Conservation (phyloP, 176 grass and related monocot genomes). For the Oryza meyeriana region DNA sequence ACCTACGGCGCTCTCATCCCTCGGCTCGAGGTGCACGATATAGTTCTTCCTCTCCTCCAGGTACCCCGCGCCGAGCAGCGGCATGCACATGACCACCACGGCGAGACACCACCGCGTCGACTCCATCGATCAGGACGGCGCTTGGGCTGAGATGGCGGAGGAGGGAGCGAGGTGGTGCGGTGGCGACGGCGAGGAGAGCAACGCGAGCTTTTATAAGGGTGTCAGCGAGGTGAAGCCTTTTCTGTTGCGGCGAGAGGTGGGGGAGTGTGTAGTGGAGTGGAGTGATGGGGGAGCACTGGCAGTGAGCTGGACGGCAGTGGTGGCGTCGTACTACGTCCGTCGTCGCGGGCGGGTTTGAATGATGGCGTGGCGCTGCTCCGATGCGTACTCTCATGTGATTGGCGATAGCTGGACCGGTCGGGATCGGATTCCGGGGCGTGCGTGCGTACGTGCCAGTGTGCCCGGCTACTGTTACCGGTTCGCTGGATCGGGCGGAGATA, state of each 20-base stretch:
- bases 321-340: neutral
- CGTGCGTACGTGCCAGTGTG: neutral
- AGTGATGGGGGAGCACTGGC: slow-evolving; percentile 37
- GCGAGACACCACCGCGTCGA: neutral
- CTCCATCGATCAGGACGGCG: slow-evolving; percentile 3
- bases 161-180: neutral
- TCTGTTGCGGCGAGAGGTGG: neutral
- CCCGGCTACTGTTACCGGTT: neutral
- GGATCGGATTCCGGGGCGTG: slow-evolving; percentile 18
- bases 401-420: slow-evolving; percentile 5
- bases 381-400: too few species aligned
- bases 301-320: slow-evolving; percentile 60
- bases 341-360: slow-evolving; percentile 28
- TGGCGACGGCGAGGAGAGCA: neutral
- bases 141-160: neutral
- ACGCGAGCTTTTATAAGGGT: slow-evolving; percentile 25
- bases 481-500: slow-evolving; percentile 5
- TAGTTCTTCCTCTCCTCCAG: slow-evolving; percentile 69
- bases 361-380: neutral
- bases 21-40: slow-evolving; percentile 61
- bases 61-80: slow-evolving; percentile 20
- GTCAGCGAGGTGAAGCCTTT: neutral
- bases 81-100: neutral
- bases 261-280: slow-evolving; percentile 14
- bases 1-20: neutral